Conservation (phyloP, 805 yeast species). For the Lipomyces kockii region DNA sequence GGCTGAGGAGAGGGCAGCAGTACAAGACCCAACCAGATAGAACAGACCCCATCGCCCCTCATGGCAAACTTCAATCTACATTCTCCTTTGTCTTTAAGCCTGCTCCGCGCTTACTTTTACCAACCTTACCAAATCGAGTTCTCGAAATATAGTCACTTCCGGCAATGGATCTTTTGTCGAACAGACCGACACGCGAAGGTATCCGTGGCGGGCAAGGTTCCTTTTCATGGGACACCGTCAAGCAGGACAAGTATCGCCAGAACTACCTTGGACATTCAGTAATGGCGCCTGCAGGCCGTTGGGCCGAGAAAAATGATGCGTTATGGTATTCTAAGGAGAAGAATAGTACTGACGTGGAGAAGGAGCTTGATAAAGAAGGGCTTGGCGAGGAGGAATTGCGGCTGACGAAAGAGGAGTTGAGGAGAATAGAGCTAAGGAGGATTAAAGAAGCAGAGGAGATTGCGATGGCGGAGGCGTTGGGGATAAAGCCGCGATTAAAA, state of each 20-base stretch:
- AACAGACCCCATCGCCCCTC: too few relatives aligned
- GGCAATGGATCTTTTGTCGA: constrained; percentile 29
- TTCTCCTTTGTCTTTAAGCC: too few relatives aligned
- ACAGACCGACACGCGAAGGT: constrained; percentile 30
- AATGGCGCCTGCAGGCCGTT: constrained; percentile 42
- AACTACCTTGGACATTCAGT: constrained; percentile 41
- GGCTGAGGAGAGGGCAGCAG: background rate
- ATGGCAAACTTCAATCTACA: too few relatives aligned
- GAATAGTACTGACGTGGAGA: background rate
- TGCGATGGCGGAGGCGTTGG: constrained; percentile 37
- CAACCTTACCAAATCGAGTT: background rate
- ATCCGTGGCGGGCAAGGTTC: constrained; percentile 37
- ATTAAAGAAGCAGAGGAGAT: constrained; percentile 33
- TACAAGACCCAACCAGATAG: background rate
- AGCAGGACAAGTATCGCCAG: constrained; percentile 39
- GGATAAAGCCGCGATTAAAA: constrained; percentile 14
- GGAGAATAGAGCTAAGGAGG: constrained; percentile 17
- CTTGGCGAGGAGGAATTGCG: constrained; percentile 1
- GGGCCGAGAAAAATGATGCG: constrained; percentile 37
- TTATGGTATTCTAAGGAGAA: constrained; percentile 41
- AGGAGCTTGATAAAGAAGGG: constrained; percentile 6
- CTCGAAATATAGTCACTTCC: background rate
- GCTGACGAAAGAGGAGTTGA: constrained; percentile 12
- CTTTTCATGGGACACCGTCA: constrained; percentile 41
- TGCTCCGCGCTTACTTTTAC: too few relatives aligned